Base-by-base conservation (phyloP, 2,329 filamentous ascomycete genomes). In the Nemania sp. region DNA sequence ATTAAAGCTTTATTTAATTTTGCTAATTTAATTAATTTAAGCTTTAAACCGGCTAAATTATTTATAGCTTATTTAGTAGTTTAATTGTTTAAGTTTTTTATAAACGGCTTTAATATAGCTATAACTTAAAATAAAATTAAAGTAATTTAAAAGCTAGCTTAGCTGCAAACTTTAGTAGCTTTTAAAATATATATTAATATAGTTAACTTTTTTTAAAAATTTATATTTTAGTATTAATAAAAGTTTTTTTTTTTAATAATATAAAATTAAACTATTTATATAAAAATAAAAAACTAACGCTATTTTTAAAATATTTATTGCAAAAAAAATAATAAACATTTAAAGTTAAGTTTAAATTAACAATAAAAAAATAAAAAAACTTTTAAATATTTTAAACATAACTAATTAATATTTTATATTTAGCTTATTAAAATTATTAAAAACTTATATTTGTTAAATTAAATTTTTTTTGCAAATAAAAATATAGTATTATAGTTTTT, bases 201-300 rank as follows among this genome's bases (percentile, higher is more conserved):
- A 27, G 8, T 57, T 43, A 45, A 24, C n/a, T 57, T 57, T 57
- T 45, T 57, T 27, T n/a, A 27, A 20, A 57, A 57, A n/a, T 57
- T 57, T 57, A 57, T 57, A 2, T 15, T n/a, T 1, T 57, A 57
- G 18, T 57, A 27, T 45, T 43, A 57, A n/a, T 11, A 57, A 27
- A 57, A 57, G 20, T 13, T 57, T 43, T 2, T 11, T 27, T 18
- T 57, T 57, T 27, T 27, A 57, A 43, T 1, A 43, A 1, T 11
- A 43, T 27, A 57, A 57, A 45, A 57, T n/a, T 2, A 55, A 55
- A 24, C 5, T 20, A 38, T 38, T 35, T 24, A 55, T 13, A 55
- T 6, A 55, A 38, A 26, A 24, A 15, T 15, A n/a, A 43, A 5
- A 13, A 43, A n/a, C 41, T 6, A 43, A 43, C 4, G 18, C 11